phyloP scores from a whole-genome alignment of 2,329 filamentous ascomycete species.

The Colletotrichum costaricense region DNA sequence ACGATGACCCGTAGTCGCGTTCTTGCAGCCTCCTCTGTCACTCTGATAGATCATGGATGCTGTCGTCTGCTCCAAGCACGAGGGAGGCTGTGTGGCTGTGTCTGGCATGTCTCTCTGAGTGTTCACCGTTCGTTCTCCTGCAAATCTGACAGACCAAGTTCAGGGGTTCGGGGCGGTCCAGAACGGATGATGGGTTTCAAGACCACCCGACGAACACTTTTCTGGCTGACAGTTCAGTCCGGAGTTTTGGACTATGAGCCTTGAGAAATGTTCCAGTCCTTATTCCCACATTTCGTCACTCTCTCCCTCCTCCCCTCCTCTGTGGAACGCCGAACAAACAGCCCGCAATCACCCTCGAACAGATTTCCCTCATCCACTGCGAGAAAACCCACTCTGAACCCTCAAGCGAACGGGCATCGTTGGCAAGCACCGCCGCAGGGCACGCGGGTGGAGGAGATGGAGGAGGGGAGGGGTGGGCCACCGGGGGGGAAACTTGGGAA shows the following conservation, averaged over 20 bases:
- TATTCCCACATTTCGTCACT: neutral
- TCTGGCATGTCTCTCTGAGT: neutral
- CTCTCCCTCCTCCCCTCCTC: neutral
- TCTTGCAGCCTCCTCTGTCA: neutral
- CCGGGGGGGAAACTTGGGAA: neutral
- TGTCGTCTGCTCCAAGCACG: no score
- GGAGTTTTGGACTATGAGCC: neutral
- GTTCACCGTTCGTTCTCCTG: neutral
- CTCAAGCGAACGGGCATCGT: neutral
- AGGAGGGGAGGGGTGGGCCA: neutral
- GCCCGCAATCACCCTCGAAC: neutral
- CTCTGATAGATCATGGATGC: neutral
- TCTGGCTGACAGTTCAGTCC: neutral
- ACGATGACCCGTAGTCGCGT: neutral
- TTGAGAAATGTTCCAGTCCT: neutral
- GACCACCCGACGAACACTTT: neutral
- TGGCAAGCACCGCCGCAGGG: no score
- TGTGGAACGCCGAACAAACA: neutral
- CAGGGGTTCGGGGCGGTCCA: neutral
- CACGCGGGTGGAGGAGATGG: neutral
- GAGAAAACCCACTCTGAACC: neutral
- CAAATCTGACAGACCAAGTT: neutral
- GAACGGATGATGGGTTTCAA: slow-evolving; percentile 9
- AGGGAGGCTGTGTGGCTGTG: neutral
- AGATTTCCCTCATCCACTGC: neutral